Percentiles rank a stretch among this genome's conserved stretches.
phyloP scores from a whole-genome alignment of 1,284 basidiomycete species.

The Ceratobasidium sp. region DNA sequence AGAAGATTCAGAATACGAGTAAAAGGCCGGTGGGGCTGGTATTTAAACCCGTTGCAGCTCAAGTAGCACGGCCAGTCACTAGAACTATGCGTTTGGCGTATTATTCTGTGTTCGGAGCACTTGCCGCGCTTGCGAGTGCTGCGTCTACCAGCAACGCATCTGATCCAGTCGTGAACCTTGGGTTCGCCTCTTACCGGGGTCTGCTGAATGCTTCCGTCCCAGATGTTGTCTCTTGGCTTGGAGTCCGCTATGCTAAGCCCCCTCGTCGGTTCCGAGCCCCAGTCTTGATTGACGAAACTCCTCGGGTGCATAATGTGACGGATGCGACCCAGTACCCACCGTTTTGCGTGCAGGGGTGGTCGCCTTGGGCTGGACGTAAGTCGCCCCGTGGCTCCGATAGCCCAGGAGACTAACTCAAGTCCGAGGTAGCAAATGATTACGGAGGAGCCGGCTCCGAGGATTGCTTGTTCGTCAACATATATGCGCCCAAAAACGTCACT shows the following conservation, averaged over 20 bases:
- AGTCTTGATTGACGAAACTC: slow-evolving; percentile 45
- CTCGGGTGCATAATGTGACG: slow-evolving; percentile 28
- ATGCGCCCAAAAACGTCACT: slow-evolving; percentile 49
- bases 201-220: slow-evolving; percentile 50
- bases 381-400: background rate
- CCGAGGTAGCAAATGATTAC: slow-evolving; percentile 54
- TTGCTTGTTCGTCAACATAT: slow-evolving; percentile 56
- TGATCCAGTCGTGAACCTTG: slow-evolving; percentile 41
- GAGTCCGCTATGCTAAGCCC: slow-evolving; percentile 56
- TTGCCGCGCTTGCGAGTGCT: too few species aligned
- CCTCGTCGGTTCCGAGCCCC: slow-evolving; percentile 54
- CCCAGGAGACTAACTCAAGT: background rate
- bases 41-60: too few species aligned
- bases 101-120: too few species aligned
- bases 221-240: slow-evolving; percentile 59
- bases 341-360: slow-evolving; percentile 13
- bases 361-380: background rate
- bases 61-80: too few species aligned
- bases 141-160: too few species aligned
- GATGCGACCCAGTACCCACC: slow-evolving; percentile 23
- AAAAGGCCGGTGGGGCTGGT: background rate
- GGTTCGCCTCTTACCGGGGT: slow-evolving; percentile 53
- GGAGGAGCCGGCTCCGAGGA: slow-evolving; percentile 67
- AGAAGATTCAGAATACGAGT: background rate
- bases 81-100: too few species aligned